Conservation (phyloP, 345 rosid species). For the Luvunga scandens region DNA sequence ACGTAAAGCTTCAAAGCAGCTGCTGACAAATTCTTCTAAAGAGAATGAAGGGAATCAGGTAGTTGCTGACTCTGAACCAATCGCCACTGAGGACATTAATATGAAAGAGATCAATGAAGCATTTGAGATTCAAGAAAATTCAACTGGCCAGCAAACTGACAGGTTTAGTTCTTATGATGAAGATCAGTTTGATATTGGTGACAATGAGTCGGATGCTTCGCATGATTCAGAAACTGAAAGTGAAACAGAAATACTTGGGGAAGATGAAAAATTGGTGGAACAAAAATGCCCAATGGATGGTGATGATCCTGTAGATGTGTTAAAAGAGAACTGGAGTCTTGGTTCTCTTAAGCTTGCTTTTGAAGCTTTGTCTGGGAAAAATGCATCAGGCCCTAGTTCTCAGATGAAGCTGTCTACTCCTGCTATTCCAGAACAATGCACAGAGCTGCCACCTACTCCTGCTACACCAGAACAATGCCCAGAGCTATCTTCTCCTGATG, state of each 20-base stretch:
- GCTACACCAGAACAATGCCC: neutral
- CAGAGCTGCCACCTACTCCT: constrained; percentile 22
- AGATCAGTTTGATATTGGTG: constrained; percentile 40
- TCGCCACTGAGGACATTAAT: constrained; percentile 40
- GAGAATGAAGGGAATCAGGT: constrained; percentile 28
- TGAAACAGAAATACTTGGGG: constrained; percentile 54
- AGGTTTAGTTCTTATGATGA: constrained; percentile 55
- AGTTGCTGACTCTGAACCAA: constrained; percentile 29
- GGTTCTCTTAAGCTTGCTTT: constrained; percentile 73
- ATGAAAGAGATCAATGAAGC: constrained; percentile 83
- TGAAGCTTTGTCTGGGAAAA: constrained; percentile 57
- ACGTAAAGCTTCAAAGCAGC: constrained; percentile 54
- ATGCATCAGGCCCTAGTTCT: constrained; percentile 19
- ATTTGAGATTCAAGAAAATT: constrained; percentile 39
- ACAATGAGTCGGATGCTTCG: constrained; percentile 47
- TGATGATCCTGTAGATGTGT: constrained; percentile 22
- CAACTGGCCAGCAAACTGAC: constrained; percentile 39
- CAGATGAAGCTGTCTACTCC: constrained; percentile 13
- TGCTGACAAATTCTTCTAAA: constrained; percentile 26
- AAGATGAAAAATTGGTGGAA: constrained; percentile 27
- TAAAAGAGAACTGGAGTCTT: constrained; percentile 43
- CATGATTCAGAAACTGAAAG: constrained; percentile 58
- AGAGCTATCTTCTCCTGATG: constrained; percentile 22
- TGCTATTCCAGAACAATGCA: constrained; percentile 15
- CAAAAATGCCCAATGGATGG: constrained; percentile 28